Percentiles rank a stretch among this genome's conserved stretches.
Evolutionary conservation across 2,329 filamentous ascomycete species (phyloP).

Genomic region (Magnaporthales sp.): DNA sequence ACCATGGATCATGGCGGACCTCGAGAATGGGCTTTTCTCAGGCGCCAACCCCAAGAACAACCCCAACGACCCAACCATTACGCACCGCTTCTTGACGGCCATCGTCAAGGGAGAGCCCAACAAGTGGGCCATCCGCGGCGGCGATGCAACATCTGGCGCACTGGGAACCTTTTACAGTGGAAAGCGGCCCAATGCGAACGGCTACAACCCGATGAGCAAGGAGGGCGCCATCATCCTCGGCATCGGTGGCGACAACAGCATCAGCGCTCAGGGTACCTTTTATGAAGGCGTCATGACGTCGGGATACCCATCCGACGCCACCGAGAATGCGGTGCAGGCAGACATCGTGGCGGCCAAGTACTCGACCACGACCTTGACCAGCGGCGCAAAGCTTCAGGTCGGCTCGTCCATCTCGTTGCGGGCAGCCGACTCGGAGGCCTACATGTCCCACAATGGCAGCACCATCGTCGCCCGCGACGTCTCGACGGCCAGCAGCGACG

Average conservation of each 20-base stretch:
- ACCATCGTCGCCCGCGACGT: constrained; percentile 29
- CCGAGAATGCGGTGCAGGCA: constrained; percentile 49
- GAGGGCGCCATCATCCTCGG: constrained; percentile 60
- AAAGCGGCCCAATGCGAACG: constrained; percentile 36
- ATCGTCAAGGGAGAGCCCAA: constrained; percentile 47
- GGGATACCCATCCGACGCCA: constrained; percentile 51
- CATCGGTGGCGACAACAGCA: constrained; percentile 61
- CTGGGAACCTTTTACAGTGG: constrained; percentile 53
- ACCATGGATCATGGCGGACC: constrained; percentile 62
- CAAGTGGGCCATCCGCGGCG: constrained; percentile 52
- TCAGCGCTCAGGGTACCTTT: constrained; percentile 50
- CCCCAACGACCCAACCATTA: constrained; percentile 40
- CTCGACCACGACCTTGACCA: constrained; percentile 34
- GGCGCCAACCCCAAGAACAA: constrained; percentile 38
- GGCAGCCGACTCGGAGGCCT: constrained; percentile 45
- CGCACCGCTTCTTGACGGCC: constrained; percentile 46
- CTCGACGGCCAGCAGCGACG: constrained; percentile 29
- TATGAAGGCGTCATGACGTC: constrained; percentile 58
- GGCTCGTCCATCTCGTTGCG: constrained; percentile 39
- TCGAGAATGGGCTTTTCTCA: constrained; percentile 59
- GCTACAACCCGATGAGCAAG: constrained; percentile 56
- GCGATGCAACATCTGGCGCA: constrained; percentile 41
- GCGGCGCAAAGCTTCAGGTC: constrained; percentile 34
- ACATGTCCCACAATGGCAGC: constrained; percentile 42
- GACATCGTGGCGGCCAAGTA: constrained; percentile 54